A percentile compares a stretch with the other conserved stretches of the same genome.
Conservation (phyloP, 345 rosid species). For the Zanthoxylum bungeanum region DNA sequence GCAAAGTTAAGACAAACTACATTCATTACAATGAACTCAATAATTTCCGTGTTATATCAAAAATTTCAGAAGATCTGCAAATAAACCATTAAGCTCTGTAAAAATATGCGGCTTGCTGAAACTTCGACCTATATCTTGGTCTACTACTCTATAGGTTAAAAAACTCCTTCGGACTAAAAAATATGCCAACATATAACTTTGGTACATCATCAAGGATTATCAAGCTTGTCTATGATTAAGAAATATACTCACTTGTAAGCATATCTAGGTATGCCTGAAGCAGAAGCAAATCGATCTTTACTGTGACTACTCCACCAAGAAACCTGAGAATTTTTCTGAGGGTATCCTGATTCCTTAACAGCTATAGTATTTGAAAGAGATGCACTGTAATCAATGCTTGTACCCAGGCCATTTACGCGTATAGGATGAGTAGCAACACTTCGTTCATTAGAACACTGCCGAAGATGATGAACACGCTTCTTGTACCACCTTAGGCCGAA, state of each 20-base stretch:
- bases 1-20: not conserved
- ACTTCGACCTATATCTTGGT: not conserved
- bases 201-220: constrained; percentile 2
- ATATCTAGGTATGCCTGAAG: constrained; percentile 76
- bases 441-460: constrained; percentile 48
- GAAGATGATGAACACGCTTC: constrained; percentile 47
- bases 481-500: constrained; percentile 63
- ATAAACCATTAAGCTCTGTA: not conserved
- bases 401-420: constrained; percentile 61
- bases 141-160: not conserved
- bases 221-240: not conserved
- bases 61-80: not conserved
- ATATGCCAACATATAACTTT: not conserved
- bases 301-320: constrained; percentile 59
- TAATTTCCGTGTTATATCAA: not conserved
- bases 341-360: constrained; percentile 24
- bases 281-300: constrained; percentile 66
- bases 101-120: not conserved
- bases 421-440: constrained; percentile 59
- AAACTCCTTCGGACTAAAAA: not conserved
- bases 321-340: constrained; percentile 40
- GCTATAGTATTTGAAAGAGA: constrained; percentile 38
- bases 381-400: constrained; percentile 70
- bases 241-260: constrained; percentile 70
- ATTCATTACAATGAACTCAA: not conserved